These are phyloP conservation scores for Populus nigra DNA, from an alignment of 345 rosid genomes.

Conservation along the genomic window DNA sequence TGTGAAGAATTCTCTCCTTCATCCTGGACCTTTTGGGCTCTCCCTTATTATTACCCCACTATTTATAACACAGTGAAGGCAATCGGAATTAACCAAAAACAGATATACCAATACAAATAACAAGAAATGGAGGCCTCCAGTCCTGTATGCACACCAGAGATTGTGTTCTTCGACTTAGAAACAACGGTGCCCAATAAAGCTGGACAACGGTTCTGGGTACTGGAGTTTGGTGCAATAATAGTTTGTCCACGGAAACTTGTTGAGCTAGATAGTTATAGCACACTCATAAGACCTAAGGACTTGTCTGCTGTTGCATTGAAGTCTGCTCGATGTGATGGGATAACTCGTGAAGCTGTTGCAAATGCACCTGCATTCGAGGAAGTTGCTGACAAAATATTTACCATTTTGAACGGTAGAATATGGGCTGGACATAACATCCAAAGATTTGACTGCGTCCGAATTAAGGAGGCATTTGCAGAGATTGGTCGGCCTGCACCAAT, in stretches of 20 bases:
- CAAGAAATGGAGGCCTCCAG: constrained; percentile 30
- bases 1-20: constrained; percentile 33
- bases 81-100: background rate
- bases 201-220: constrained; percentile 58
- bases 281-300: constrained; percentile 71
- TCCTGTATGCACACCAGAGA: constrained; percentile 27
- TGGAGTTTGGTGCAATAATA: constrained; percentile 84
- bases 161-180: constrained; percentile 82
- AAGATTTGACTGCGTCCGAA: constrained; percentile 77
- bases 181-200: constrained; percentile 66
- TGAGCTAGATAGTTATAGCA: constrained; percentile 65
- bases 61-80: constrained; percentile 8
- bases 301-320: constrained; percentile 47
- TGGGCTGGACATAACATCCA: constrained; percentile 96
- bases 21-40: background rate
- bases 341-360: constrained; percentile 58
- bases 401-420: constrained; percentile 63
- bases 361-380: constrained; percentile 62
- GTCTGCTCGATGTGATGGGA: constrained; percentile 64
- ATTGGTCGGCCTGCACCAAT: constrained; percentile 58
- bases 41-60: background rate
- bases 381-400: constrained; percentile 64
- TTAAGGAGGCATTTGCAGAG: constrained; percentile 74
- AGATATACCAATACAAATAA: background rate
- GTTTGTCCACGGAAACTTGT: constrained; percentile 66